phyloP scores from a whole-genome alignment of 495 filamentous ascomycete species.

The Aspergillus nanangensis region DNA sequence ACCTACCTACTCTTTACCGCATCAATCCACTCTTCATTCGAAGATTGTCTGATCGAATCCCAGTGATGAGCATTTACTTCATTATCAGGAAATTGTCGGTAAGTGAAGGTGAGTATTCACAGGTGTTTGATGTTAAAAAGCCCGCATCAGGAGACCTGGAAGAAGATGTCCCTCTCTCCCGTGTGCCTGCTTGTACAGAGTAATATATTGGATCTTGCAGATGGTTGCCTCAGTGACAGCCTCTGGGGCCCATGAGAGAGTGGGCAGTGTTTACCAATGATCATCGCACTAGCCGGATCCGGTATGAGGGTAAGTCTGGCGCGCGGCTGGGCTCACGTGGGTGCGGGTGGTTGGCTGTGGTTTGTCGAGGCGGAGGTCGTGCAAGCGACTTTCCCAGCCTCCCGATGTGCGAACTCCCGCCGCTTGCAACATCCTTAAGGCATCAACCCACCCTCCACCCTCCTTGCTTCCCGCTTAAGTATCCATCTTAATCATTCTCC shows the following conservation, averaged over 20 bases:
- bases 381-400: slow-evolving; percentile 37
- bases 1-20: too few species aligned
- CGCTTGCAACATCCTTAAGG: slow-evolving; percentile 31
- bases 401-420: slow-evolving; percentile 28
- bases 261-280: slow-evolving; percentile 41
- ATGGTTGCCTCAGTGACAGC: slow-evolving; percentile 24
- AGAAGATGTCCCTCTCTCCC: too few species aligned
- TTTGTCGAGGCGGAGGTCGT: slow-evolving; percentile 19
- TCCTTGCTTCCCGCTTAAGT: slow-evolving; percentile 21
- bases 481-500: slow-evolving; percentile 18
- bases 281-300: slow-evolving; percentile 19
- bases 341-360: slow-evolving; percentile 20
- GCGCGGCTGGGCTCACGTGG: slow-evolving; percentile 27
- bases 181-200: too few species aligned
- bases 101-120: too few species aligned
- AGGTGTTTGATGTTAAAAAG: too few species aligned
- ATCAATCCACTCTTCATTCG: too few species aligned
- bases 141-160: too few species aligned
- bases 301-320: slow-evolving; percentile 8
- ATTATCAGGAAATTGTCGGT: too few species aligned
- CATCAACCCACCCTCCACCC: slow-evolving; percentile 22
- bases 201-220: too few species aligned
- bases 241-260: slow-evolving; percentile 5
- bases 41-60: too few species aligned
- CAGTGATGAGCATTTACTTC: too few species aligned